Conservation (phyloP, 495 filamentous ascomycete genomes). For the Neurospora hispaniola region DNA sequence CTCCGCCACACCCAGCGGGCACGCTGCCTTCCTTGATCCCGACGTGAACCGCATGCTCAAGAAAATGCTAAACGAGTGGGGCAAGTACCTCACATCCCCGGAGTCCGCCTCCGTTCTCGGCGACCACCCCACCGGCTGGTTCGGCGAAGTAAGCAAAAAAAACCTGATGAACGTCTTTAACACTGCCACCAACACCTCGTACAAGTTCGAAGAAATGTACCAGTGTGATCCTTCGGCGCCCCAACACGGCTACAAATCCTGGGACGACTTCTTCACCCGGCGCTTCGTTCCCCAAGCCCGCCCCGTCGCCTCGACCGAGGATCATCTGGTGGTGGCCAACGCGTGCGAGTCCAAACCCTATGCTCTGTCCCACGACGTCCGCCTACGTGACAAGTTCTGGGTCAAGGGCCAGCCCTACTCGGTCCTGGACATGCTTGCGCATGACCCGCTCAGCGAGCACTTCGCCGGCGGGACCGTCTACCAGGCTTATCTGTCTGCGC, state of each 20-base stretch:
- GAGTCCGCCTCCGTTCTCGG: slow-evolving; percentile 49
- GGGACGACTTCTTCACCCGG: slow-evolving; percentile 72
- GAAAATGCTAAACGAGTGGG: slow-evolving; percentile 60
- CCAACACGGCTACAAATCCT: slow-evolving; percentile 55
- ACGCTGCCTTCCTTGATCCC: slow-evolving; percentile 53
- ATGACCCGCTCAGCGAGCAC: slow-evolving; percentile 36
- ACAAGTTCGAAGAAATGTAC: slow-evolving; percentile 43
- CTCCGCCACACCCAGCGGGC: slow-evolving; percentile 58
- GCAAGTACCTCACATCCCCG: slow-evolving; percentile 45
- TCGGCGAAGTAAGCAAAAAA: slow-evolving; percentile 36
- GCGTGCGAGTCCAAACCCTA: slow-evolving; percentile 55
- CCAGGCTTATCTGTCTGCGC: slow-evolving; percentile 53
- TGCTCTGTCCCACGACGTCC: slow-evolving; percentile 29
- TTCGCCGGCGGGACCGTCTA: slow-evolving; percentile 57
- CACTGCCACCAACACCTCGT: slow-evolving; percentile 25
- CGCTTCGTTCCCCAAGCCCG: slow-evolving; percentile 39
- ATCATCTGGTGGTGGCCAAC: slow-evolving; percentile 49
- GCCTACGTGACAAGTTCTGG: slow-evolving; percentile 51
- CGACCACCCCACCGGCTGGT: slow-evolving; percentile 46
- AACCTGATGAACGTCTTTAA: slow-evolving; percentile 42
- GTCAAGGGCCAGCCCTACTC: slow-evolving; percentile 59
- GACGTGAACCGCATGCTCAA: slow-evolving; percentile 60
- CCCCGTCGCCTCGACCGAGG: slow-evolving; percentile 44
- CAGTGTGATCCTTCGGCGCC: slow-evolving; percentile 36
- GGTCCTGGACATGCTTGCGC: slow-evolving; percentile 49